Evolutionary conservation across 2,329 filamentous ascomycete species (phyloP).

Genomic region (Trichophyton rubrum): DNA sequence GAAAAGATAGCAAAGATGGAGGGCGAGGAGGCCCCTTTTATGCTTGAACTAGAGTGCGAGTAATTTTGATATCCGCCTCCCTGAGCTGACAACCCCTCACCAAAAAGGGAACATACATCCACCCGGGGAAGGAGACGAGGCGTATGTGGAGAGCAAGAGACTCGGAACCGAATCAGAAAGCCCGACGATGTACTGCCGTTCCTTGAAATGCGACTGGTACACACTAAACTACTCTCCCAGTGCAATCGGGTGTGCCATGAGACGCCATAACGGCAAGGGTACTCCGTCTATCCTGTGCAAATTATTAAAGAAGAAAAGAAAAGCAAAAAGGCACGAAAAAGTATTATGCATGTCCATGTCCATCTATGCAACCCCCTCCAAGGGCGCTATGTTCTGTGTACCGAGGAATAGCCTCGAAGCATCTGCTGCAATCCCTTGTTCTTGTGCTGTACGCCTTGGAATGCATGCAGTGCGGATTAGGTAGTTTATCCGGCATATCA

Average conservation of each 20-base stretch:
- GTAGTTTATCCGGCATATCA: not conserved
- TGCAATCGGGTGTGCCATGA: not conserved
- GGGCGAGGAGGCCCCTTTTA: conserved; percentile 8
- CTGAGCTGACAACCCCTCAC: not conserved
- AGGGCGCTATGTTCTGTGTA: not conserved
- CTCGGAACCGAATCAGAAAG: not conserved
- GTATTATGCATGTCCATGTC: not conserved
- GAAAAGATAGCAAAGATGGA: not conserved
- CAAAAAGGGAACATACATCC: not conserved
- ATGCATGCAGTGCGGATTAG: not conserved
- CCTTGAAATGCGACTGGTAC: not conserved
- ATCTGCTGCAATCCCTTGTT: not conserved
- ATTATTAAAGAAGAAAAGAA: not conserved
- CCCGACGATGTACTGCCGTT: not conserved
- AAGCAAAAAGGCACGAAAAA: not conserved
- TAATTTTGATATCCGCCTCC: not conserved
- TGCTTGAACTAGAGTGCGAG: not conserved
- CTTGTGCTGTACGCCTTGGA: not conserved
- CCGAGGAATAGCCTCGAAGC: not conserved
- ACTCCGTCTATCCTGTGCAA: not conserved
- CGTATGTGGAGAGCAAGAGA: not conserved
- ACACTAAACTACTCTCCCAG: not conserved
- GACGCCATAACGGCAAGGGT: conserved; percentile 2
- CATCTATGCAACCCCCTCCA: not conserved
- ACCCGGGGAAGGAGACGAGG: not conserved